Evolutionary conservation across 495 filamentous ascomycete species (phyloP), one percentile per base, ranked within the genome.

Genomic region (Aspergillus leporis): DNA sequence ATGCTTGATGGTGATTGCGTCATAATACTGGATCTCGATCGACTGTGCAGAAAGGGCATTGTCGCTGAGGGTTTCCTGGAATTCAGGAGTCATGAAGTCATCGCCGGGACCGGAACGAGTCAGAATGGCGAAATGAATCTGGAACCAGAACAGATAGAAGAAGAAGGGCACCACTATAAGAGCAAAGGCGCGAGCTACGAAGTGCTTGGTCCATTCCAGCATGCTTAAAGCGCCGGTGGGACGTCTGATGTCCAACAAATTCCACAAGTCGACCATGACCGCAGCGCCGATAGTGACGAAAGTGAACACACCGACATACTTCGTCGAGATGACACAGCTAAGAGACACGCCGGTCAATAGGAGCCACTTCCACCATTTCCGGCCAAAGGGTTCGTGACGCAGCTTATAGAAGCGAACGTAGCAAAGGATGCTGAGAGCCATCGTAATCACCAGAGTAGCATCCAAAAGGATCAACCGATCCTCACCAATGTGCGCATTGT

Each of bases 361-460:
- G 32, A 98, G 83, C 94, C 94, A 98, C 73, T 98, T 98, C 94
- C 94, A 98, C 94, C 94, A 98, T 71, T 98, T 98, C 51, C 92
- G 85, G 16, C 87, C 82, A 69, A 98, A 98, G 4, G 94, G 83
- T 55, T 89, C 82, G 66, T 97, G 92, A 52, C 94, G 85, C 60
- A 95, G 76, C 82, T 98, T 99, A 81, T 97, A 97, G 81, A 99
- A 99, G 43, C 91, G 91, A 67, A 99, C 86, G 74, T 99, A 98
- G 78, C 83, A 90, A 51, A 97, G 81, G 47, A 99, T 77, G 72
- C 91, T 96, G 69, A 94, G 85, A 6, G 95, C 92, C 92, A 99
- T 97, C 63, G 91, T 89, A 58, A 97, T 84, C 30, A 99, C 92
- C 58, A 99, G 79, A 12, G 92, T 94, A 16, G 94, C 90, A 74